A percentile compares a stretch with the other conserved stretches of the same genome.
phyloP scores from a whole-genome alignment of 1,284 basidiomycete genomes.

The Fereydounia khargensis region DNA sequence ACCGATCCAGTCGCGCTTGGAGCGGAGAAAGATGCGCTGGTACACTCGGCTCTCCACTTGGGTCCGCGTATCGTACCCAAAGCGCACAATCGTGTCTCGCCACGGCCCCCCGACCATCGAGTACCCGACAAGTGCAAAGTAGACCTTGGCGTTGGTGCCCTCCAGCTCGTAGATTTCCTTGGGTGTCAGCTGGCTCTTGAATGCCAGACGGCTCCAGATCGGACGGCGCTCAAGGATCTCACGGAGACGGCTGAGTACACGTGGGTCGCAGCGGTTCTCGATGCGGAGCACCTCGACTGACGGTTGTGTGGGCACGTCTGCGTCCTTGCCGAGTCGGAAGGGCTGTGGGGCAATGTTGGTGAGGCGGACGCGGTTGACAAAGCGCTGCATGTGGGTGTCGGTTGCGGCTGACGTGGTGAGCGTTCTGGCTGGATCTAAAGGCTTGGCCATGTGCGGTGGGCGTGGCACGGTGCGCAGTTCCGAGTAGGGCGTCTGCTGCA shows the following conservation, averaged over 20 bases:
- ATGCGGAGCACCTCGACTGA: slow-evolving; percentile 13
- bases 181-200: slow-evolving; percentile 77
- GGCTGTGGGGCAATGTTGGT: slow-evolving; percentile 27
- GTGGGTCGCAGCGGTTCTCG: slow-evolving; percentile 13
- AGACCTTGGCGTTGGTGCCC: slow-evolving; percentile 55
- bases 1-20: not conserved
- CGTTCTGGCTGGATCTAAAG: not conserved
- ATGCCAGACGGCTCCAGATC: slow-evolving; percentile 79
- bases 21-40: slow-evolving; percentile 35
- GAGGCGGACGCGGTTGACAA: slow-evolving; percentile 23
- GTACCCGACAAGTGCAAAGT: slow-evolving; percentile 65
- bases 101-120: slow-evolving; percentile 91
- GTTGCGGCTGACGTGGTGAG: not conserved
- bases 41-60: slow-evolving; percentile 68
- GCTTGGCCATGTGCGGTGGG: not conserved
- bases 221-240: slow-evolving; percentile 66
- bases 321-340: slow-evolving; percentile 10
- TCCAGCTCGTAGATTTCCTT: slow-evolving; percentile 67
- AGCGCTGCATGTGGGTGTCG: slow-evolving; percentile 10
- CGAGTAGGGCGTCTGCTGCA: slow-evolving; percentile 32
- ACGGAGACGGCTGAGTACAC: slow-evolving; percentile 4
- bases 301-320: slow-evolving; percentile 8
- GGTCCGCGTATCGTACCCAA: slow-evolving; percentile 83
- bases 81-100: slow-evolving; percentile 81
- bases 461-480: slow-evolving; percentile 25